phyloP scores from a whole-genome alignment of 305 asterid species.

The Fraxinus velutina region DNA sequence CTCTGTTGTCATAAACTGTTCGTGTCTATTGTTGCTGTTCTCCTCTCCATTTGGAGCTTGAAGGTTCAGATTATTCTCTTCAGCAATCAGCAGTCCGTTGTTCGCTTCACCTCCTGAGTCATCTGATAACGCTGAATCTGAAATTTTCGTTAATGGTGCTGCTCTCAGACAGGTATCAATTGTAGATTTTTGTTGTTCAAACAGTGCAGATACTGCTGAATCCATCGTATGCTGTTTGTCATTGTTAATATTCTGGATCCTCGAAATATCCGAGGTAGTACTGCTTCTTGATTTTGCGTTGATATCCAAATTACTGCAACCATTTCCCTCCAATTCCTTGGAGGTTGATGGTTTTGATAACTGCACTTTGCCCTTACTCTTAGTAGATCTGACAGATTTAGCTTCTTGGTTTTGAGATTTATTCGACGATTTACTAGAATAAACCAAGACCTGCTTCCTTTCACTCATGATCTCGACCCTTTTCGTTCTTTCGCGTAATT shows the following conservation, averaged over 20 bases:
- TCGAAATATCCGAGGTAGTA: not conserved
- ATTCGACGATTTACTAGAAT: constrained; percentile 36
- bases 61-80: not conserved
- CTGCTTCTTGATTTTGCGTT: not conserved
- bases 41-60: constrained; percentile 26
- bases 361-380: constrained; percentile 36
- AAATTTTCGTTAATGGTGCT: not conserved
- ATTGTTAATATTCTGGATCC: not conserved
- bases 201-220: not conserved
- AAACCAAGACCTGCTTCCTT: constrained; percentile 39
- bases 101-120: constrained; percentile 19
- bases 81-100: not conserved
- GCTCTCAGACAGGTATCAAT: not conserved
- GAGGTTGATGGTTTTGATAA: constrained; percentile 25
- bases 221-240: not conserved
- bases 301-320: not conserved
- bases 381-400: constrained; percentile 32
- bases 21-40: constrained; percentile 17
- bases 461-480: constrained; percentile 68
- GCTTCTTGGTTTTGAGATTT: constrained; percentile 27
- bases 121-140: constrained; percentile 15
- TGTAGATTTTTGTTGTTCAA: not conserved
- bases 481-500: constrained; percentile 57
- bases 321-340: constrained; percentile 29
- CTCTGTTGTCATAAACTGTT: constrained; percentile 24